phyloP scores from a whole-genome alignment of 139 green algal genomes.

The Chlorella sorokiniana region DNA sequence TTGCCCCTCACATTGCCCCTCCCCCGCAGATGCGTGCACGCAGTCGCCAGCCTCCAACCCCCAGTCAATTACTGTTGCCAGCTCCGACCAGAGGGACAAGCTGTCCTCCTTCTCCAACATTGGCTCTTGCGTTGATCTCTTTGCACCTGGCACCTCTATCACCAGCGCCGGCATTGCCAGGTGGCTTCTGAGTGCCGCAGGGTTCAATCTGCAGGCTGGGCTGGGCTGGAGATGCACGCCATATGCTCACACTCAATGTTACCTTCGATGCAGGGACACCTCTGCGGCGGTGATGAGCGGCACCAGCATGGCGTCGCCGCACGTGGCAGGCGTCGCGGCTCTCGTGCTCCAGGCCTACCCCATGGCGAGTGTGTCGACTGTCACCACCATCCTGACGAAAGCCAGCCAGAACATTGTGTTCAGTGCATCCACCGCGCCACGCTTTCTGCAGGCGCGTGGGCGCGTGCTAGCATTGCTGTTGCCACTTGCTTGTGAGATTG shows the following conservation, averaged over 20 bases:
- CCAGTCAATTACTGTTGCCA: slow-evolving; percentile 57
- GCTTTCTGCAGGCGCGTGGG: slow-evolving; percentile 5
- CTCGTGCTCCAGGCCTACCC: slow-evolving; percentile 59
- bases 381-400: background rate
- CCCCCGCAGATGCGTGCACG: slow-evolving; percentile 58
- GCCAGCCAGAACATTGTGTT: slow-evolving; percentile 6
- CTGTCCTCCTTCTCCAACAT: slow-evolving; percentile 69
- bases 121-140: slow-evolving; percentile 69
- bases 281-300: too few relatives aligned
- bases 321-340: slow-evolving; percentile 58
- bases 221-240: too few relatives aligned
- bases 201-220: background rate
- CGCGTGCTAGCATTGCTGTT: too few relatives aligned
- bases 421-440: background rate
- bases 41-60: slow-evolving; percentile 52
- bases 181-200: background rate
- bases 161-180: background rate
- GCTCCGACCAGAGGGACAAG: slow-evolving; percentile 37
- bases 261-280: too few relatives aligned
- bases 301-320: too few relatives aligned
- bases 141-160: slow-evolving; percentile 58
- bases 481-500: too few relatives aligned
- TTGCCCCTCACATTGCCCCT: background rate
- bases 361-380: background rate
- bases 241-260: too few relatives aligned